Base-by-base conservation (phyloP, 1,139 yeast species). In the Wickerhamomyces sp. region DNA sequence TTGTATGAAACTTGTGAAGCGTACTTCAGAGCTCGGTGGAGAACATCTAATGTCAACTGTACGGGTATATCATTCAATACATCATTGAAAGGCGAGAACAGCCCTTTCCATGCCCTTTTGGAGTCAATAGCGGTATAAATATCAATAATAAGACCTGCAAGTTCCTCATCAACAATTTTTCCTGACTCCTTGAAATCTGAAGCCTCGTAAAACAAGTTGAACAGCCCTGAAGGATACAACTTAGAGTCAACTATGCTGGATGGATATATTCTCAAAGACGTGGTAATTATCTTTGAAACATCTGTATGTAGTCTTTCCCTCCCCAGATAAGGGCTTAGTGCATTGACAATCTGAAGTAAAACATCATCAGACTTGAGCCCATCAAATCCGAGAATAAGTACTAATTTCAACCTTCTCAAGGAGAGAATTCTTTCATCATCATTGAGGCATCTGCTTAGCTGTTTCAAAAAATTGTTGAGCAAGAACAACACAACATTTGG, bases 341-440 rank as follows among this genome's bases (percentile, higher is more conserved):
- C 49, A 1, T 51, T 43, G 3, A 67, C 51, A 1, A 71, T 23
- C 1, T 68, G 51, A 2, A 50, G 47, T 2, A 61, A 36, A 0
- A 72, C 43, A 1, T 57, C 52, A 27, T 47, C 41, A 41, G 56
- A 47, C 0, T 47, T 14, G 4, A 61, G 44, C 0, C 47, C 45
- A 0, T 45, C 34, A 2, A 55, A 53, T 7, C 73, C 68, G 10
- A 72, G 41, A 7, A 65, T 43, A 9, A 74, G 49, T 1, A 77
- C 51, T 2, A 72, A 51, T 43, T 74, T 74, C 13, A 79, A 47
- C 46, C 63, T 69, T 48, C 81, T 64, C 9, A 79, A 39, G 18
- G 54, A 46, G 3, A 60, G 18, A 2, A 56, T 27, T 40, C 53
- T 63, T 32, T 67, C 67, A 2, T 63, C 59, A 5, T 41, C 31